Evolutionary conservation across 2,329 filamentous ascomycete species (phyloP).

Genomic region (Beauveria sp.): DNA sequence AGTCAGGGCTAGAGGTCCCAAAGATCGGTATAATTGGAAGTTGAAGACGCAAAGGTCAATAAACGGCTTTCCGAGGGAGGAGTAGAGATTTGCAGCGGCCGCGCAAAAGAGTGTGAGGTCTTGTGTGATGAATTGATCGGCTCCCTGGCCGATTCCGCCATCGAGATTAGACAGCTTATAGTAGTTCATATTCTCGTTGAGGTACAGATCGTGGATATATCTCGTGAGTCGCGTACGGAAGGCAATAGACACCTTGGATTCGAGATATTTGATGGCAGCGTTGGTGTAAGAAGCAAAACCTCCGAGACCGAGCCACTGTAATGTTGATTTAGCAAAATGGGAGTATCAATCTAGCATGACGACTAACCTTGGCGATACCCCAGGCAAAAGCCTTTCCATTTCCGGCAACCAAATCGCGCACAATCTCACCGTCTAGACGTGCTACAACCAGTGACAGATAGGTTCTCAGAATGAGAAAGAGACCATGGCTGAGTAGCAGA

Average conservation of each 20-base stretch:
- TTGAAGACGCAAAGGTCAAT: slow-evolving; percentile 98
- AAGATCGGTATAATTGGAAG: slow-evolving; percentile 87
- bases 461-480: slow-evolving; percentile 84
- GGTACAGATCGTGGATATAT: slow-evolving; percentile 94
- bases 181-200: slow-evolving; percentile 91
- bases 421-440: slow-evolving; percentile 88
- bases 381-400: slow-evolving; percentile 82
- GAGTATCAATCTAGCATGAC: not conserved
- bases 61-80: slow-evolving; percentile 91
- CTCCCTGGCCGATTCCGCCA: slow-evolving; percentile 82
- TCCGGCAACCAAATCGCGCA: slow-evolving; percentile 90
- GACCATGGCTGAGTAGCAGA: slow-evolving; percentile 75
- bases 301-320: slow-evolving; percentile 81
- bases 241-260: slow-evolving; percentile 96
- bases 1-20: slow-evolving; percentile 79
- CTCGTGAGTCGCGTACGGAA: slow-evolving; percentile 91
- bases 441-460: slow-evolving; percentile 93
- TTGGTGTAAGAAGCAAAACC: slow-evolving; percentile 95
- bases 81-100: slow-evolving; percentile 86
- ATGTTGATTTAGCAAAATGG: not conserved
- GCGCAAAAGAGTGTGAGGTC: slow-evolving; percentile 94
- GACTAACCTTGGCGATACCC: slow-evolving; percentile 69
- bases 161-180: slow-evolving; percentile 93
- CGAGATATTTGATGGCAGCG: slow-evolving; percentile 97
- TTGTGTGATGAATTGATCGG: slow-evolving; percentile 96